Base-by-base conservation (phyloP, 139 green algal species). In the Mesostigma viride region DNA sequence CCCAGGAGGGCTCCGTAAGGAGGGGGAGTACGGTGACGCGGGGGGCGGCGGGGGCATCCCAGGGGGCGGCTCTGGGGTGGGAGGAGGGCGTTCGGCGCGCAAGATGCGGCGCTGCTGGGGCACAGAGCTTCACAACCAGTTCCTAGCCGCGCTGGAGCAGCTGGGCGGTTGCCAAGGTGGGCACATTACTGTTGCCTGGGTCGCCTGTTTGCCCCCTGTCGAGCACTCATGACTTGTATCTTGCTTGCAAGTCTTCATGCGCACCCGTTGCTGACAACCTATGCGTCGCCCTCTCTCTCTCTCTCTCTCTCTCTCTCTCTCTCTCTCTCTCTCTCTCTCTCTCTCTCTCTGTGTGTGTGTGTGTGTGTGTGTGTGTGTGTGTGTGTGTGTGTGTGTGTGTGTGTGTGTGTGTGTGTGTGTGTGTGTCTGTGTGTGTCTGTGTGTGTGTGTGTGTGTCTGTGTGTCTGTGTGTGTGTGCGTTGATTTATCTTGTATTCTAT, bases 51-150 rank as follows among this genome's bases (percentile, higher is more conserved):
- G n/a, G n/a, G n/a, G n/a, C n/a, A n/a, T n/a, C n/a, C n/a, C n/a
- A n/a, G n/a, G n/a, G n/a, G n/a, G n/a, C n/a, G n/a, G n/a, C n/a
- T n/a, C n/a, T n/a, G n/a, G n/a, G n/a, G n/a, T n/a, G n/a, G n/a
- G n/a, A n/a, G n/a, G n/a, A n/a, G n/a, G n/a, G n/a, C n/a, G 40
- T 53, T 14, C 40, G 17, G 14, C 40, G 26, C 63, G 63, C 47
- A 76, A 76, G 47, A 14, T 24, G 28, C 69, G 63, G 35, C 62
- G 69, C 8, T 76, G 62, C 63, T 76, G 69, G 69, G 59, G 27
- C 2, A 64, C 64, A 6, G 69, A 76, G 65, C 47, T 76, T 6
- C 69, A 76, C 69, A 30, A 31, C 26, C 44, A 64, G 20, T 76
- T 76, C 70, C 5, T 76, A 1, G 31, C 32, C 1, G 69, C 69